A percentile compares a stretch with the other conserved stretches of the same genome.
Conservation (phyloP, 257 asterid species). For the Nicotiana undulata region DNA sequence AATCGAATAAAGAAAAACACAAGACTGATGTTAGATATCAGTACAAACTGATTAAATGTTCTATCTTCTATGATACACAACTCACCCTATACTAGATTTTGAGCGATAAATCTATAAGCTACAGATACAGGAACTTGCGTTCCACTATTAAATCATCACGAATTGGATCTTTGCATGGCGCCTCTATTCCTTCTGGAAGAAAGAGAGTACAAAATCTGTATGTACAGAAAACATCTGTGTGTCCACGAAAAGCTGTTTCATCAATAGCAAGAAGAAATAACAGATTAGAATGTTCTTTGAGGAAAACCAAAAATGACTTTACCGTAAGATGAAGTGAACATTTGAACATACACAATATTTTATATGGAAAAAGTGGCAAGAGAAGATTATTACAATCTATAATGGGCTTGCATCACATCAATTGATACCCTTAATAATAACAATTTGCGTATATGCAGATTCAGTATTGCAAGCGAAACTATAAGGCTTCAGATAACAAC, state of each 20-base stretch:
- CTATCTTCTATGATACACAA: neutral
- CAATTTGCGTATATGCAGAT: neutral
- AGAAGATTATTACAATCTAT: neutral
- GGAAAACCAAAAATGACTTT: neutral
- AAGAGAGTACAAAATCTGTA: slow-evolving; percentile 89
- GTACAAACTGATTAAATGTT: neutral
- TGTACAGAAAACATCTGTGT: slow-evolving; percentile 99
- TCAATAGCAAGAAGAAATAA: slow-evolving; percentile 12
- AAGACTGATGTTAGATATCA: neutral
- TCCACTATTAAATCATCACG: slow-evolving; percentile 17
- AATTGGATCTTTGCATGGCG: slow-evolving; percentile 5
- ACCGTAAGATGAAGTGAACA: neutral
- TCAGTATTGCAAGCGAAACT: neutral
- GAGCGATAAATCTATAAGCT: neutral
- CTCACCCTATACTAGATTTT: neutral
- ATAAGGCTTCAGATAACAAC: neutral
- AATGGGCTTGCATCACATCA: neutral
- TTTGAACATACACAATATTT: neutral
- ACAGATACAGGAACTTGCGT: slow-evolving; percentile 29
- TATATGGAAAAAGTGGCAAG: neutral
- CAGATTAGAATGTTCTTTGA: slow-evolving; percentile 11
- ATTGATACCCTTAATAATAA: neutral
- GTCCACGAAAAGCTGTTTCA: slow-evolving; percentile 77
- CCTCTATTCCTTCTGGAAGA: slow-evolving; percentile 89
- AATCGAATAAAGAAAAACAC: neutral